Evolutionary conservation across 768 basidiomycete genomes (phyloP), one percentile per base, ranked within the genome.

Genomic region (Antrodiella citrinella): DNA sequence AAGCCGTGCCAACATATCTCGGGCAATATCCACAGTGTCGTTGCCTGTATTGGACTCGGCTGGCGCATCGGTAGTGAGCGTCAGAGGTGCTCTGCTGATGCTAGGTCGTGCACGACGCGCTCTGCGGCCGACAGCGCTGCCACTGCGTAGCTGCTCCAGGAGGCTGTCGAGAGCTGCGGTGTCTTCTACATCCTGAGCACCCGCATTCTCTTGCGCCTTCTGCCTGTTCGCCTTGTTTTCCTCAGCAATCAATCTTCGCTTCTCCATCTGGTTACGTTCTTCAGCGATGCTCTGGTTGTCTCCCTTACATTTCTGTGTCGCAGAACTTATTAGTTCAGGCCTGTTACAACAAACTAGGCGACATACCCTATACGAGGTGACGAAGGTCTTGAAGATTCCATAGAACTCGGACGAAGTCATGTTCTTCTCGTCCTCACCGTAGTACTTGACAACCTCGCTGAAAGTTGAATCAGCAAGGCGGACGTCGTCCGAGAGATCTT

Each of bases 301-400:
- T 13, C 63, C 51, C 64, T 86, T 86, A 65, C 90, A 94, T 87
- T 92, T 94, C 92, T 94, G 57, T 42, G 38, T 22, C 61, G 21
- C 52, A 0, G 21, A 20, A 19, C 9, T 44, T 4, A 15, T 24
- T 15, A 24, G 18, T n/a, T n/a, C 23, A 47, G n/a, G 11, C 15
- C 48, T 2, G 1, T 13, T 15, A 26, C 9, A 18, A 20, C 15
- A 23, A 15, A 19, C 35, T 15, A 35, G 48, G 3, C 35, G 24
- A 62, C 73, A 51, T 55, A 89, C 89, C 76, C 75, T 84, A 67
- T 94, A 99, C 2, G 93, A 95, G 0, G 86, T 94, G 22, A 94
- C 79, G 59, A 99, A 99, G 1, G 91, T 96, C 70, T 96, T 93
- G 79, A 98, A 97, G 58, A 95, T 84, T 11, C 83, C 91, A 68